A percentile compares a stretch with the other conserved stretches of the same genome.
Evolutionary conservation across 768 basidiomycete species (phyloP).

Genomic region (Mycena leptocephala): DNA sequence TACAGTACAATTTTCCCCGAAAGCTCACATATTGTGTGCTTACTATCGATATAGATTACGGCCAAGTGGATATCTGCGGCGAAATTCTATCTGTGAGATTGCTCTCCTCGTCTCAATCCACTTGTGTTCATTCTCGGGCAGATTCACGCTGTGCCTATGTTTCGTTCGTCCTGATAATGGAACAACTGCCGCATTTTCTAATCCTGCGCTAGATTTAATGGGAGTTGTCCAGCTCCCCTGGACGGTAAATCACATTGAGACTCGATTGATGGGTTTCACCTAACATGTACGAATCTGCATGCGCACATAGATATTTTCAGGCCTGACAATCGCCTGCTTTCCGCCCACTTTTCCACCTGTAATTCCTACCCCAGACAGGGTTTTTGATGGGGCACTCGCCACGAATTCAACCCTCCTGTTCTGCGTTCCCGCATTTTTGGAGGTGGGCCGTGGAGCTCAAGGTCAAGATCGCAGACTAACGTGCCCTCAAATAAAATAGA

Average conservation of each 20-base stretch:
- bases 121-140: neutral
- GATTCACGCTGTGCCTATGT: conserved; percentile 32
- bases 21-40: neutral
- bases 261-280: neutral
- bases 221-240: conserved; percentile 34
- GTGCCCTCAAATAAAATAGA: conserved; percentile 31
- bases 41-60: conserved; percentile 27
- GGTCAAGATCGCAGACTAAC: neutral
- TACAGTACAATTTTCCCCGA: neutral
- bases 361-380: conserved; percentile 41
- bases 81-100: conserved; percentile 21
- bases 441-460: conserved; percentile 30
- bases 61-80: conserved; percentile 39
- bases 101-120: neutral
- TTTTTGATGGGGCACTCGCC: conserved; percentile 36
- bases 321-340: conserved; percentile 19
- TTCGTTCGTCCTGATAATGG: conserved; percentile 28
- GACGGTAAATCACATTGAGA: conserved; percentile 22
- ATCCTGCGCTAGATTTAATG: conserved; percentile 28
- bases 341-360: conserved; percentile 33
- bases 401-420: conserved; percentile 39
- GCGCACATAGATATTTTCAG: conserved; percentile 29
- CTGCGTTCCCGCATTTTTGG: conserved; percentile 44
- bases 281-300: neutral
- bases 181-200: neutral